Base-by-base conservation (phyloP, 345 rosid genomes). In the Hirschfeldia incana region DNA sequence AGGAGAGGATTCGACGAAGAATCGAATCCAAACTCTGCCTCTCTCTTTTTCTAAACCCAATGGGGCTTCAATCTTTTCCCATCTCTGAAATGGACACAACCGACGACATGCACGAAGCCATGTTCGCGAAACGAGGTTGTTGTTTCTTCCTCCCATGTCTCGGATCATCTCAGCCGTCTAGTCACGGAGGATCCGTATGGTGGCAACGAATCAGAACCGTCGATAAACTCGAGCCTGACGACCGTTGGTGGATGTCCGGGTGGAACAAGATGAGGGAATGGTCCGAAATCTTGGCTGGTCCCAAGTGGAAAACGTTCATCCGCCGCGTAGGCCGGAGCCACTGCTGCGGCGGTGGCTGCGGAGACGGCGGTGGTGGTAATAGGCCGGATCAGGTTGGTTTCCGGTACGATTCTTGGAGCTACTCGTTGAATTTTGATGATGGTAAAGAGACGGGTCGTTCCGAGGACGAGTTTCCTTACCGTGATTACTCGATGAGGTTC, bases 351-450 rank as follows among this genome's bases (percentile, higher is more conserved):
- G 27, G 70, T 3, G 80, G 44, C 49, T 42, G 7, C 17, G 57
- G 78, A 0, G 60, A 67, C 36, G 46, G 36, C 3, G 83, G 82
- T 2, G 55, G 8, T 64, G 39, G 39, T 65, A 28, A 49, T 16
- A 73, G 82, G 60, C 3, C 67, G 39, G 85, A 75, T 26, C 86
- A 77, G 1, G 82, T 76, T 46, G 81, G 76, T 65, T 92, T 84
- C 84, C 85, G 85, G 44, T 94, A 94, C 72, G 97, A 92, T 83
- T 92, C 96, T 0, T 44, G 77, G 86, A 92, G 98, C 62, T 92
- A 94, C 67, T 79, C 97, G n/a, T 70, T 91, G 83, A 94, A 94
- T 64, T 94, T 94, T 74, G 98, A 94, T 46, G 95, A 92, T 4
- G 97, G 98, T 0, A 65, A 71, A 27, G 78, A 72, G 15, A 77